A percentile compares a stretch with the other conserved stretches of the same genome.
phyloP scores from a whole-genome alignment of 805 yeast species.

The Cyberlindnera euphorbiae region DNA sequence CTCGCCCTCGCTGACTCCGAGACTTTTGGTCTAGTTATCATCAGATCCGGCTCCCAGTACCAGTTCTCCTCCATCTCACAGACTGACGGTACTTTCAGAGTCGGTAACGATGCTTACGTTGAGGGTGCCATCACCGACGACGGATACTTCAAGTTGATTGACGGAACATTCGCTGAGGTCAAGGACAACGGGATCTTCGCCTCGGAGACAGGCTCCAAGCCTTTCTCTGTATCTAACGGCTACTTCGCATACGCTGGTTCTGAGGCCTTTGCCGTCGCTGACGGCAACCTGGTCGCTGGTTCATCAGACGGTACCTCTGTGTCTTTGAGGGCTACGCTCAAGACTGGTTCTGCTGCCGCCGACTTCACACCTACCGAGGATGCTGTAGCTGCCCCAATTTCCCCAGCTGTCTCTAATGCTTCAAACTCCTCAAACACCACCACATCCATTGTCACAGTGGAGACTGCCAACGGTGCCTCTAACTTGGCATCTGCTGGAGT shows the following conservation, averaged over 20 bases:
- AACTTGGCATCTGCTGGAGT: conserved; percentile 14
- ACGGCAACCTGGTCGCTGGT: conserved; percentile 14
- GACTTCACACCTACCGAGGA: conserved; percentile 24
- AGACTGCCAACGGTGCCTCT: conserved; percentile 27
- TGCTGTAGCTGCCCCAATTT: conserved; percentile 9
- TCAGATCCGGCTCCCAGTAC: conserved; percentile 33
- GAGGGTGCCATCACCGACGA: conserved; percentile 27
- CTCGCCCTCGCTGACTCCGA: conserved; percentile 34
- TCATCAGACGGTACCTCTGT: conserved; percentile 13
- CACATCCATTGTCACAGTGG: conserved; percentile 4
- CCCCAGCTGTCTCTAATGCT: too few species aligned
- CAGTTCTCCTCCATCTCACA: conserved; percentile 28
- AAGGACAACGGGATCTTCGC: conserved; percentile 24
- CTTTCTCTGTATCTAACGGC: conserved; percentile 36
- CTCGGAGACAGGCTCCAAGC: conserved; percentile 28
- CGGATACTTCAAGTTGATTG: conserved; percentile 28
- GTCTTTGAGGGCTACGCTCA: conserved; percentile 19
- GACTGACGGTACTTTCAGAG: conserved; percentile 15
- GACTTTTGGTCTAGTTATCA: conserved; percentile 30
- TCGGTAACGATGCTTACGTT: conserved; percentile 14
- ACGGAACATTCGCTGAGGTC: conserved; percentile 28
- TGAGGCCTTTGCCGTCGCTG: conserved; percentile 31
- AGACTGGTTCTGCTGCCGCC: conserved; percentile 23
- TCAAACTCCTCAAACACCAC: conserved; percentile 6
- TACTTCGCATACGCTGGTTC: conserved; percentile 32